Base-by-base conservation (phyloP, 2,329 filamentous ascomycete species). In the Cryphonectria nitschkei region DNA sequence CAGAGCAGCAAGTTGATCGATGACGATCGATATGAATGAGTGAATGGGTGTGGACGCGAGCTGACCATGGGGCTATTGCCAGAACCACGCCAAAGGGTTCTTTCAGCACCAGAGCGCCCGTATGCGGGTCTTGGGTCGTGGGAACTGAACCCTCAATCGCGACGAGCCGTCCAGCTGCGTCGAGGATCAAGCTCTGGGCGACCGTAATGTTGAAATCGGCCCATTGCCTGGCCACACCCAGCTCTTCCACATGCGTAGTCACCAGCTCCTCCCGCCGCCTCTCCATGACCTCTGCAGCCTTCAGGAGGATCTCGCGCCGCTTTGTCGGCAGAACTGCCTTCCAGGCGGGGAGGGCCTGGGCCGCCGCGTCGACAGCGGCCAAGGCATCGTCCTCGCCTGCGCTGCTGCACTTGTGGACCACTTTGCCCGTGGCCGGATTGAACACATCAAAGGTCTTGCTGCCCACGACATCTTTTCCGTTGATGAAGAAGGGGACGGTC, bases 1-100 rank as follows among this genome's bases (percentile, higher is more conserved):
- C 39, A 72, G 67, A 43, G 13, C 14, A 34, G 37, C 37, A 34
- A 32, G 19, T 9, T 34, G 58, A 22, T 37, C n/a, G 32, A 46
- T 41, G 26, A 16, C 22, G 22, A 50, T 9, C 6, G 7, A 50
- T 8, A 2, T 26, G 26, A 50, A 50, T 9, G 22, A 3, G n/a
- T n/a, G 22, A n/a, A 50, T 50, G 32, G 2, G 16, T 32, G n/a
- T 67, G 43, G 41, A 58, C 34, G 8, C 6, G 32, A 13, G 74
- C 82, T 75, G 83, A 94, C 93, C 94, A 97, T 13, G 94, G 93
- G 2, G 92, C 92, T 79, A 97, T 94, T 2, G 89, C 90, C 41
- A 97, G 82, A 22, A 95, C 85, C 9, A 96, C 93, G 1, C 94
- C 94, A 75, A 89, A 94, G 0, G 94, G 93, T 80, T 95, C 92